These are phyloP conservation scores for Melianthus villosus DNA, from an alignment of 441 rosid genomes.

Conservation along the genomic window DNA sequence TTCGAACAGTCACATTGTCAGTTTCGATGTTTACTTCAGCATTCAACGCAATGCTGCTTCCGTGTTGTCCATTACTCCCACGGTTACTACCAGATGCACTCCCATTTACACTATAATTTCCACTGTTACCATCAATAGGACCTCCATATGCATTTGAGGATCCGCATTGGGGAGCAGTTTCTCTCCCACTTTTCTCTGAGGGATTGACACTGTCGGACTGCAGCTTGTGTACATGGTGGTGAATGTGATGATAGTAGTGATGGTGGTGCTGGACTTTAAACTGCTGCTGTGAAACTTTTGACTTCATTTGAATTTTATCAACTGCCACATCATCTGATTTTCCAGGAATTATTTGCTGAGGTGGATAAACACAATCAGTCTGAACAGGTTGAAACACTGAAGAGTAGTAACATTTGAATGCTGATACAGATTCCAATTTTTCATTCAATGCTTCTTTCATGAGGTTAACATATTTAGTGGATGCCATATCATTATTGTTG, in stretches of 20 bases:
- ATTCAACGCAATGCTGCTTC: constrained; percentile 31
- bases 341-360: constrained; percentile 13
- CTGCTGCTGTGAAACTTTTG: constrained; percentile 14
- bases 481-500: constrained; percentile 35
- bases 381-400: constrained; percentile 30
- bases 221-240: constrained; percentile 13
- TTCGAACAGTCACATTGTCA: constrained; percentile 28
- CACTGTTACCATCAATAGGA: constrained; percentile 19
- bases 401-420: constrained; percentile 24
- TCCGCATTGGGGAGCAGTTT: constrained; percentile 28
- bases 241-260: constrained; percentile 16
- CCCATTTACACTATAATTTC: constrained; percentile 45
- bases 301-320: constrained; percentile 11
- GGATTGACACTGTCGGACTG: constrained; percentile 17
- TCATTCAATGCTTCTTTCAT: constrained; percentile 26
- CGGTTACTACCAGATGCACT: constrained; percentile 56
- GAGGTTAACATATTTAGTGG: constrained; percentile 26
- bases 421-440: constrained; percentile 20
- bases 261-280: constrained; percentile 17
- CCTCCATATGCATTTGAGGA: constrained; percentile 39
- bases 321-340: constrained; percentile 16
- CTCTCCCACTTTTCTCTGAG: constrained; percentile 17
- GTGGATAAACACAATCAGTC: constrained; percentile 13
- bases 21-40: constrained; percentile 27
- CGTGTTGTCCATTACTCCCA: constrained; percentile 38